Evolutionary conservation across 345 rosid species (phyloP), one percentile per base, ranked within the genome.

Genomic region (Pelargonium nanum): DNA sequence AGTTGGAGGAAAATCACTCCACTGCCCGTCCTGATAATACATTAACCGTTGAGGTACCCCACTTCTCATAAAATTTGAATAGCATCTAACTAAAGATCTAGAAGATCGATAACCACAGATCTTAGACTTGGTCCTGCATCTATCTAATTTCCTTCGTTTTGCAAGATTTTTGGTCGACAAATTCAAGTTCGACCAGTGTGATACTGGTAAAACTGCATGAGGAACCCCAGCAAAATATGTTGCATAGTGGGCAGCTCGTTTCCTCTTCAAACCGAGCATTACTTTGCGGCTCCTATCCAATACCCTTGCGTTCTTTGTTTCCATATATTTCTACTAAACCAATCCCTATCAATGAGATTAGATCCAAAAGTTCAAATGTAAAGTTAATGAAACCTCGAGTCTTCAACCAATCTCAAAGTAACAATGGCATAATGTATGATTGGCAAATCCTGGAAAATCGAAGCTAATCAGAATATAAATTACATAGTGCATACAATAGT

Each of bases 21-120:
- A 94, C 51, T 74, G 84, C 63, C 89, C 96, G 53, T 86, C 71
- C 70, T 83, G 83, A 69, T 81, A 80, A 54, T 72, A 79, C 97
- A 94, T 79, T 25, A 94, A 62, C 52, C 96, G 89, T 65, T 75
- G 74, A 0, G 91, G 88, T 26, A 80, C 60, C 52, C 89, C 85
- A 6, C 85, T 83, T 74, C 74, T 90, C 74, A 28, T 75, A 68
- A 81, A 94, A 65, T 82, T 90, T 19, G 83, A 70, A 72, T 90
- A 94, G 68, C 78, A 85, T 55, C 65, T 78, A 59, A 77, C 76
- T 34, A 82, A 53, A 20, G 93, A 80, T 70, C 76, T 81, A 59
- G 75, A 76, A 22, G 72, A 69, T 40, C 61, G 62, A 53, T 48
- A 62, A 34, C 66, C 79, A 61, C 61, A 72, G 63, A n/a, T n/a